Evolutionary conservation across 139 green algal genomes (phyloP).

Genomic region (Coelastrella sp.): DNA sequence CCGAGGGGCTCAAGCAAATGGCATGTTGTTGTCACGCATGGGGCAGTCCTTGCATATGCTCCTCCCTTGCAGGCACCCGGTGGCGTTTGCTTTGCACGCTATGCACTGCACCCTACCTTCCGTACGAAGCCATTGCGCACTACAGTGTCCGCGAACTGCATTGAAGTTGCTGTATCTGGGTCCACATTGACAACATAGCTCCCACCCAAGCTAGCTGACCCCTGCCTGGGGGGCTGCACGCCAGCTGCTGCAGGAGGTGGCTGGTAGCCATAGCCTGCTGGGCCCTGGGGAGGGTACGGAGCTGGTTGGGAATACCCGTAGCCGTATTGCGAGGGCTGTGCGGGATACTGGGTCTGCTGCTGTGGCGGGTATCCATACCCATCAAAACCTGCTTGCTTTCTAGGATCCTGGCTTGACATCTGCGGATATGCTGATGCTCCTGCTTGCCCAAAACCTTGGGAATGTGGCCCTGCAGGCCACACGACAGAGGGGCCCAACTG

Average conservation of each 20-base stretch:
- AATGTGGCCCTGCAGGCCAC: not conserved
- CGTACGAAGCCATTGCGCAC: conserved; percentile 70
- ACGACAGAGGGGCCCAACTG: not conserved
- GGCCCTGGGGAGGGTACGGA: not conserved
- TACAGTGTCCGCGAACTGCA: conserved; percentile 52
- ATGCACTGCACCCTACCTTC: conserved; percentile 56
- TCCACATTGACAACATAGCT: conserved; percentile 39
- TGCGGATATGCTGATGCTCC: not conserved
- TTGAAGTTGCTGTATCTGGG: conserved; percentile 9
- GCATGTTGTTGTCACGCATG: no score
- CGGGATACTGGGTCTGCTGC: not conserved
- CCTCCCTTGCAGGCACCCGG: not conserved
- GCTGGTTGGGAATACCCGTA: not conserved
- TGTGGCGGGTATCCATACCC: conserved; percentile 15
- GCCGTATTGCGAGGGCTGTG: not conserved
- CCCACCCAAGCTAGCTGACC: not conserved
- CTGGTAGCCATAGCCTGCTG: conserved; percentile 21
- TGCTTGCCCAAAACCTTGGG: not conserved
- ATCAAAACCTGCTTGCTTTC: not conserved
- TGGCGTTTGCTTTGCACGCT: no score
- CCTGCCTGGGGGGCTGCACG: not conserved
- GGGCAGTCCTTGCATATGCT: not conserved
- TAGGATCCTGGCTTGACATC: not conserved
- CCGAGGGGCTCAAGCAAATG: no score
- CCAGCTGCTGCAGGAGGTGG: conserved; percentile 1